Percentiles rank a stretch among this genome's conserved stretches.
These are phyloP conservation scores for Metschnikowia baotianmanensis DNA, from an alignment of 805 yeast species.

Conservation along the genomic window DNA sequence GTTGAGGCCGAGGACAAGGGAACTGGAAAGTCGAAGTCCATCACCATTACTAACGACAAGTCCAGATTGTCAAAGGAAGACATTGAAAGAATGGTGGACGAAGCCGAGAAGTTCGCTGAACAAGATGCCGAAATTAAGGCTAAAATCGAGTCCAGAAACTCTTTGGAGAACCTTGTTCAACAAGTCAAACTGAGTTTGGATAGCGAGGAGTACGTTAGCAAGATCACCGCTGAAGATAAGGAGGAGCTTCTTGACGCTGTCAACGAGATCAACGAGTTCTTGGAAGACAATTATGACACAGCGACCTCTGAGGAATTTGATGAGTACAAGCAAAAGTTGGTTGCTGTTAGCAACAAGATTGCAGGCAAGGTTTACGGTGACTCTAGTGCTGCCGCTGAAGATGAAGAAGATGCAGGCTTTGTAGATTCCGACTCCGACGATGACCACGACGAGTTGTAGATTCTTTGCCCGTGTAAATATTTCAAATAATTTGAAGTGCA, in stretches of 20 bases:
- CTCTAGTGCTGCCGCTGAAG: slow-evolving; percentile 47
- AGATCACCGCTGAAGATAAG: slow-evolving; percentile 86
- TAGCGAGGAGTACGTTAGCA: slow-evolving; percentile 33
- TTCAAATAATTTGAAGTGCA: not conserved
- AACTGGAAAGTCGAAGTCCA: slow-evolving; percentile 22
- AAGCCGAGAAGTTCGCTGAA: slow-evolving; percentile 22
- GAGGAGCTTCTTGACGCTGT: slow-evolving; percentile 85
- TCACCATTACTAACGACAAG: slow-evolving; percentile 22
- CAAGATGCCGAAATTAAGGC: slow-evolving; percentile 22
- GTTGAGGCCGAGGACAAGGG: slow-evolving; percentile 23
- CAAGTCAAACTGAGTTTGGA: slow-evolving; percentile 15
- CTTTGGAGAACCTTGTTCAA: slow-evolving; percentile 21
- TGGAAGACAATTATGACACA: slow-evolving; percentile 70
- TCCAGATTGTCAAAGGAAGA: slow-evolving; percentile 23
- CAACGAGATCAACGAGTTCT: slow-evolving; percentile 81
- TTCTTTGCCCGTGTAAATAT: not conserved
- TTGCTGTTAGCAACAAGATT: slow-evolving; percentile 85
- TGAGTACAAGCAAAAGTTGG: slow-evolving; percentile 82
- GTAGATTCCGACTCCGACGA: slow-evolving; percentile 26
- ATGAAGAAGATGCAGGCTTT: slow-evolving; percentile 25
- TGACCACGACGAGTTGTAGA: slow-evolving; percentile 45
- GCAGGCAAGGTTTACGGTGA: slow-evolving; percentile 67
- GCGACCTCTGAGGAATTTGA: slow-evolving; percentile 93
- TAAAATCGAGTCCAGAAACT: slow-evolving; percentile 21
- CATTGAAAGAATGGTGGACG: slow-evolving; percentile 23